These are phyloP conservation scores for Hypericum androsaemum DNA, from an alignment of 345 rosid genomes.

Conservation along the genomic window DNA sequence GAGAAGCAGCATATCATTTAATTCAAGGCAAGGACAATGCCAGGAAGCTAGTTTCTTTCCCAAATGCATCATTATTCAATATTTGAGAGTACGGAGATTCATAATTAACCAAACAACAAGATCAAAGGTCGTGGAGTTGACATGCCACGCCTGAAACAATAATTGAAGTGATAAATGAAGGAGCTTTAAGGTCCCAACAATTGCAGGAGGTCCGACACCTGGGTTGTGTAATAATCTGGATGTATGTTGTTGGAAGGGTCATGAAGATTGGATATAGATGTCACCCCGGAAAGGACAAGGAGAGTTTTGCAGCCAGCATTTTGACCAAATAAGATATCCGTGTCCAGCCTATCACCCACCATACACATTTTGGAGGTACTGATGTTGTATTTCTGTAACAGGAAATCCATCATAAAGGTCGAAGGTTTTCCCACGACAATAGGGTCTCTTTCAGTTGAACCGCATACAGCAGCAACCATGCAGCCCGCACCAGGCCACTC, in stretches of 20 bases:
- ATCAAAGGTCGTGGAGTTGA: no score
- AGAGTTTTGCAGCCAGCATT: conserved; percentile 83
- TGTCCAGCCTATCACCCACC: conserved; percentile 93
- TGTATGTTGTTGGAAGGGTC: conserved; percentile 43
- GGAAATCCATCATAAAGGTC: conserved; percentile 83
- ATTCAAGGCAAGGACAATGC: no score
- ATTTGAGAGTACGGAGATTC: no score
- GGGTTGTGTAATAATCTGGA: conserved; percentile 66
- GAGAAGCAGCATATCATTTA: no score
- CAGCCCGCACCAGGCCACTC: conserved; percentile 99
- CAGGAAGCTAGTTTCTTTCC: no score
- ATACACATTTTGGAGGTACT: conserved; percentile 76
- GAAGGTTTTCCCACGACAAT: conserved; percentile 90
- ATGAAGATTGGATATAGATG: conserved; percentile 44
- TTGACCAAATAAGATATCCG: conserved; percentile 79
- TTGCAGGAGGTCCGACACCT: conserved; percentile 47
- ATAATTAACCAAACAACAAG: no score
- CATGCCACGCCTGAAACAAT: no score
- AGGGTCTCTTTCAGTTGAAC: conserved; percentile 71
- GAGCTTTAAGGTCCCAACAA: conserved; percentile 28
- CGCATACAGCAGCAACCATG: conserved; percentile 82
- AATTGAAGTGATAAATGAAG: no score
- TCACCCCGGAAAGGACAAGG: conserved; percentile 86
- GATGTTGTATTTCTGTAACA: conserved; percentile 50
- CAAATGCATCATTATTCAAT: no score